phyloP scores from a whole-genome alignment of 2,329 filamentous ascomycete species.

The Penicillium polonicum region DNA sequence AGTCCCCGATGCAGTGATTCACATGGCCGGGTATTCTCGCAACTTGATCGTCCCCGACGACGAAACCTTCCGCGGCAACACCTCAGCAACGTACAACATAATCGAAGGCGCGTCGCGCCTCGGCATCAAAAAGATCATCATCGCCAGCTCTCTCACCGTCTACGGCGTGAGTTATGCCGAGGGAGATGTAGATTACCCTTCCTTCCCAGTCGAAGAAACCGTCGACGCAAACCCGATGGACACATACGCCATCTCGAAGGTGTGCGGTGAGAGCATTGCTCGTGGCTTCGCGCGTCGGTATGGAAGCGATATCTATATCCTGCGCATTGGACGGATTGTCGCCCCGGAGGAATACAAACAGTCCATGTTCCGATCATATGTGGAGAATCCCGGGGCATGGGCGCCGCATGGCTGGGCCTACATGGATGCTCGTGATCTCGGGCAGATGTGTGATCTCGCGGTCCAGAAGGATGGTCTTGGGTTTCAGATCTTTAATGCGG shows the following conservation, averaged over 20 bases:
- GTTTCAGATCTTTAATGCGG: slow-evolving; percentile 65
- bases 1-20: slow-evolving; percentile 60
- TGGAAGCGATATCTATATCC: slow-evolving; percentile 57
- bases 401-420: slow-evolving; percentile 63
- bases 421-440: slow-evolving; percentile 61
- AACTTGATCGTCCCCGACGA: slow-evolving; percentile 63
- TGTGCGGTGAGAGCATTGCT: slow-evolving; percentile 59
- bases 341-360: slow-evolving; percentile 60
- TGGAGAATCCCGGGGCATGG: slow-evolving; percentile 51
- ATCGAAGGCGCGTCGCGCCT: slow-evolving; percentile 63
- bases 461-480: slow-evolving; percentile 56
- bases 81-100: slow-evolving; percentile 59
- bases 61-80: slow-evolving; percentile 58
- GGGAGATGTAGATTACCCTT: slow-evolving; percentile 56
- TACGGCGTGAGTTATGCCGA: slow-evolving; percentile 64
- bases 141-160: slow-evolving; percentile 59
- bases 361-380: slow-evolving; percentile 51
- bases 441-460: slow-evolving; percentile 59
- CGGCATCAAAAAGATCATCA: slow-evolving; percentile 61
- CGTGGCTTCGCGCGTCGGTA: slow-evolving; percentile 58
- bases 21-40: slow-evolving; percentile 60
- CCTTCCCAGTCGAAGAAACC: slow-evolving; percentile 60
- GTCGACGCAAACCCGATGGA: slow-evolving; percentile 62
- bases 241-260: slow-evolving; percentile 60
- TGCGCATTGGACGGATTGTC: slow-evolving; percentile 62